These are phyloP conservation scores for Suillus subalutaceus DNA, from an alignment of 768 basidiomycete species.

Conservation along the genomic window DNA sequence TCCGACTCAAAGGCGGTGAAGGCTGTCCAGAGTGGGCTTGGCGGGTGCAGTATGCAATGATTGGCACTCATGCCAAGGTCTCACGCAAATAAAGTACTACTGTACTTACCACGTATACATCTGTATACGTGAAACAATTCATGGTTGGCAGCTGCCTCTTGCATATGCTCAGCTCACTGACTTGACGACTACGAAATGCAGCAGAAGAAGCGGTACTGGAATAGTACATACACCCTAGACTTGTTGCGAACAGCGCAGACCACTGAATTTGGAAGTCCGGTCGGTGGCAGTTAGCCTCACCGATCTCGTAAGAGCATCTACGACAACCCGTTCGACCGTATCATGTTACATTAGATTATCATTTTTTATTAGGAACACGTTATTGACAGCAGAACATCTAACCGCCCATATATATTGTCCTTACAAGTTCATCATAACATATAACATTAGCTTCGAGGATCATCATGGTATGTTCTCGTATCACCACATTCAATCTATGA, in stretches of 20 bases:
- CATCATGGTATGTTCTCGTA: constrained; percentile 1
- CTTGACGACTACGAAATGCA: too few species aligned
- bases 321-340: neutral
- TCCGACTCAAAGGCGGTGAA: neutral
- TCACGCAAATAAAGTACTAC: too few species aligned
- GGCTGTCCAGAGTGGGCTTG: neutral
- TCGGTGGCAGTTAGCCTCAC: neutral
- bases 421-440: neutral
- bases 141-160: too few species aligned
- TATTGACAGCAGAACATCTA: neutral
- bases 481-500: neutral
- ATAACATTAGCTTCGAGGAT: neutral
- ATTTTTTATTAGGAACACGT: neutral
- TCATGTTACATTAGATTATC: neutral
- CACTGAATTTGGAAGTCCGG: neutral
- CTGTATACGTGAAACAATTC: too few species aligned
- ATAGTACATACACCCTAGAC: too few species aligned
- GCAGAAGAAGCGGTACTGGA: too few species aligned
- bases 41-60: neutral
- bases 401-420: neutral
- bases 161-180: too few species aligned
- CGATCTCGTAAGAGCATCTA: too few species aligned
- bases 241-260: too few species aligned
- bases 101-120: too few species aligned
- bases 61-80: too few species aligned